Base-by-base conservation (phyloP, 345 rosid species). In the Salix arbutifolia region DNA sequence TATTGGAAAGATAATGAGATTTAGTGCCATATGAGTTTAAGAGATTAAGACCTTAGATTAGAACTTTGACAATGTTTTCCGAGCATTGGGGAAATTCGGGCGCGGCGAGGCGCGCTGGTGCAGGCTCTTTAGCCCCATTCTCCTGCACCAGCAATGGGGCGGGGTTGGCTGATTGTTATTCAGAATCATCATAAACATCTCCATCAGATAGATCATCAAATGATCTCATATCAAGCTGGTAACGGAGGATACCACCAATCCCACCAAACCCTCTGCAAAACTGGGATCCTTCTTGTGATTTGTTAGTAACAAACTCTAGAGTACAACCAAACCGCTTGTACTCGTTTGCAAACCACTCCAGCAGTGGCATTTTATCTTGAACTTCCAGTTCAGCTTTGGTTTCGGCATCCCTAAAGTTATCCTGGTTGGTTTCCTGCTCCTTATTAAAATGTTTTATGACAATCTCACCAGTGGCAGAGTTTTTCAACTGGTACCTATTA, bases 241-340 rank as follows among this genome's bases (percentile, higher is more conserved):
- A 94, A 58, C 98, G 92, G 1, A 94, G 89, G 78, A 94, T 90
- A 18, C 98, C 98, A 44, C 98, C 98, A 53, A 93, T 91, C 69
- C 98, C 98, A 68, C 97, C 98, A 73, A 93, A 93, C 7, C 98
- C 97, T 85, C 98, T 74, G 87, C 97, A 93, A 83, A 93, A 93
- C 83, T 91, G 97, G 50, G 97, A 93, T 60, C 98, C 97, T 80
- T 94, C 97, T 83, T 94, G 97, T 4, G 98, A 92, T 70, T 91
- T 94, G 84, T 94, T 92, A 44, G 98, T 94, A 74, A 94, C 93
- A 71, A 94, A 92, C 78, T 94, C 94, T 33, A 94, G 90, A 0
- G 87, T 81, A 73, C 98, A 94, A 40, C 98, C 98, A 61, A 91
- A 94, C 33, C 87, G 83, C 86, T 87, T 91, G 89, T 92, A 92